Percentiles rank a stretch among this genome's conserved stretches.
These are phyloP conservation scores for Dunaliella salina DNA, from an alignment of 163 green algal genomes.

Conservation along the genomic window DNA sequence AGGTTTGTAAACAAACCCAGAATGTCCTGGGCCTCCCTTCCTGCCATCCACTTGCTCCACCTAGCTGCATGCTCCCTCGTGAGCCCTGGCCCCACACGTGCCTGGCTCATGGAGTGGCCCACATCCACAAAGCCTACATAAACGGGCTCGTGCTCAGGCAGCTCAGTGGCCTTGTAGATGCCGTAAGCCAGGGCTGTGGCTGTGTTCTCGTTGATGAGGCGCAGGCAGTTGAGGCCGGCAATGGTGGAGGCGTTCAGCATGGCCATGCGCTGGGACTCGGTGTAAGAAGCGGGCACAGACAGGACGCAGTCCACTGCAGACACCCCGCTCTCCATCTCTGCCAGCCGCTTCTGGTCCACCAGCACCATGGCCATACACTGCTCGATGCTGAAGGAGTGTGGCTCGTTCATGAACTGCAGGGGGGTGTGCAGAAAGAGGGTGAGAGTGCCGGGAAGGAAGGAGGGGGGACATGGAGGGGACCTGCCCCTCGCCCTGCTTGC, in stretches of 20 bases:
- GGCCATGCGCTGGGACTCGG: slow-evolving; percentile 76
- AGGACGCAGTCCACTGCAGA: slow-evolving; percentile 88
- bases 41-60: too few species aligned
- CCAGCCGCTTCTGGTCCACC: slow-evolving; percentile 84
- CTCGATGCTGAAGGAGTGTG: slow-evolving; percentile 74
- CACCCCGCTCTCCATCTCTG: slow-evolving; percentile 69
- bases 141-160: slow-evolving; percentile 79
- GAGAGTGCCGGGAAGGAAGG: background rate
- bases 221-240: slow-evolving; percentile 77
- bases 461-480: too few species aligned
- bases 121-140: slow-evolving; percentile 95
- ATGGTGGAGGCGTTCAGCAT: slow-evolving; percentile 61
- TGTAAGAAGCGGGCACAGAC: slow-evolving; percentile 84
- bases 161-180: slow-evolving; percentile 95
- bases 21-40: too few species aligned
- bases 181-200: slow-evolving; percentile 93
- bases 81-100: slow-evolving; percentile 16
- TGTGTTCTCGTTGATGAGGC: slow-evolving; percentile 94
- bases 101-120: slow-evolving; percentile 82
- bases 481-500: too few species aligned
- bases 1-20: too few species aligned
- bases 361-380: slow-evolving; percentile 89
- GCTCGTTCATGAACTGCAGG: slow-evolving; percentile 71
- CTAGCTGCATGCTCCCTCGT: too few species aligned
- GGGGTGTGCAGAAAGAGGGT: background rate